phyloP scores from a whole-genome alignment of 2,329 filamentous ascomycete species.

The Magnaporthales sp. region DNA sequence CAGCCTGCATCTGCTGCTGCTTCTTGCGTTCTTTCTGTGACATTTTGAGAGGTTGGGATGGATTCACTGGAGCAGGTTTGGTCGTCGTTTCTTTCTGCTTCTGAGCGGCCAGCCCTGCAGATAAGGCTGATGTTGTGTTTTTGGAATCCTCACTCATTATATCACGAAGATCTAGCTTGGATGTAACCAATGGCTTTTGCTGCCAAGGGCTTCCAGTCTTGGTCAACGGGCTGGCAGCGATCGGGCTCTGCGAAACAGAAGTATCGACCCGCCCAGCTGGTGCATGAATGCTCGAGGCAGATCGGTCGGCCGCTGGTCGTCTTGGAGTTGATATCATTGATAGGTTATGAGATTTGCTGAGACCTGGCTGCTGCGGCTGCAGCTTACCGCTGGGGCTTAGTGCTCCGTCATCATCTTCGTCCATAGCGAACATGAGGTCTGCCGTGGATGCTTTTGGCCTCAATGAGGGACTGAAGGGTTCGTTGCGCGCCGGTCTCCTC shows the following conservation, averaged over 20 bases:
- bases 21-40: slow-evolving; percentile 85
- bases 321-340: not conserved
- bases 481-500: slow-evolving; percentile 38
- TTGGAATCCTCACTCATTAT: slow-evolving; percentile 59
- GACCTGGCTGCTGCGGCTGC: not conserved
- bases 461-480: slow-evolving; percentile 56
- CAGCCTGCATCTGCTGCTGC: slow-evolving; percentile 53
- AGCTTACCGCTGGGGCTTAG: not conserved
- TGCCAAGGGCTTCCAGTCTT: slow-evolving; percentile 5
- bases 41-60: slow-evolving; percentile 42
- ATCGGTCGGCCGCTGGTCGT: not conserved
- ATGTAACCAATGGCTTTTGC: slow-evolving; percentile 22
- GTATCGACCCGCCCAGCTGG: not conserved
- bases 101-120: slow-evolving; percentile 44
- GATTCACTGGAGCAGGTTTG: slow-evolving; percentile 24
- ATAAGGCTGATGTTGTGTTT: slow-evolving; percentile 38
- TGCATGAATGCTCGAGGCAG: not conserved
- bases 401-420: slow-evolving; percentile 50
- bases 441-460: slow-evolving; percentile 58
- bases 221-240: slow-evolving; percentile 4
- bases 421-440: slow-evolving; percentile 92
- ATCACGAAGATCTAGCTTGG: slow-evolving; percentile 65
- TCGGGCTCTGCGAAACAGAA: not conserved
- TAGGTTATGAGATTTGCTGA: not conserved
- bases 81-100: slow-evolving; percentile 27